A percentile compares a stretch with the other conserved stretches of the same genome.
Evolutionary conservation across 306 rosid genomes (phyloP).

Genomic region (Alnus rubra): DNA sequence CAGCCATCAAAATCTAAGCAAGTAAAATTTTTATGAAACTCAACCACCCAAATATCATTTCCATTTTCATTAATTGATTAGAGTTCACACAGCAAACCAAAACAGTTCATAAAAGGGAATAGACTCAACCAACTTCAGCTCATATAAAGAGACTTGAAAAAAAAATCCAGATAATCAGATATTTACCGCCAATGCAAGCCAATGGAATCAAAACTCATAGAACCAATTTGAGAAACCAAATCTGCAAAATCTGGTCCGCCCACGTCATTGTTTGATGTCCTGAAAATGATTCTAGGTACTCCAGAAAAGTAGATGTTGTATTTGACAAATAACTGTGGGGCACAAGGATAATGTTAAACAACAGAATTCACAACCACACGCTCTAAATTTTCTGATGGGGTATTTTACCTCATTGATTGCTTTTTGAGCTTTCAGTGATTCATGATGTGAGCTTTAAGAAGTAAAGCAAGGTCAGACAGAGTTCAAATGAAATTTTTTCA

Average conservation of each 20-base stretch:
- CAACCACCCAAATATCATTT: background rate
- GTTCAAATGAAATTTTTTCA: slow-evolving; percentile 20
- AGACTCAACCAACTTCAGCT: background rate
- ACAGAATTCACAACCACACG: slow-evolving; percentile 22
- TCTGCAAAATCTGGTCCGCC: slow-evolving; percentile 61
- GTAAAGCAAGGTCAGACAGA: slow-evolving; percentile 28
- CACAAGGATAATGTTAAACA: slow-evolving; percentile 31
- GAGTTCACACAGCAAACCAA: background rate
- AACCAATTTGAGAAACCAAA: slow-evolving; percentile 85
- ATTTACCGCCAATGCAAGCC: slow-evolving; percentile 98
- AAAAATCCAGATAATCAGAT: slow-evolving; percentile 17
- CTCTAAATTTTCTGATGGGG: slow-evolving; percentile 27
- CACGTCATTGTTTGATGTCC: slow-evolving; percentile 49
- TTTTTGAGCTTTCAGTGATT: slow-evolving; percentile 93
- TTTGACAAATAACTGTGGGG: slow-evolving; percentile 92
- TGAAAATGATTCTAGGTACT: slow-evolving; percentile 87
- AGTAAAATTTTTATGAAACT: too few relatives aligned
- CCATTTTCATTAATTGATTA: background rate
- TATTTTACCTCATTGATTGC: slow-evolving; percentile 88
- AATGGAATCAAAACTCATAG: slow-evolving; percentile 89
- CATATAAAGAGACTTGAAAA: background rate
- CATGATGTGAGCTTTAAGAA: slow-evolving; percentile 91
- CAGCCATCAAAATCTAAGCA: too few relatives aligned
- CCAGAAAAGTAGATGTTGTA: slow-evolving; percentile 98
- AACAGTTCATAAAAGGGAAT: background rate